phyloP scores from a whole-genome alignment of 2,329 filamentous ascomycete species.

The Trichophyton schoenleinii region DNA sequence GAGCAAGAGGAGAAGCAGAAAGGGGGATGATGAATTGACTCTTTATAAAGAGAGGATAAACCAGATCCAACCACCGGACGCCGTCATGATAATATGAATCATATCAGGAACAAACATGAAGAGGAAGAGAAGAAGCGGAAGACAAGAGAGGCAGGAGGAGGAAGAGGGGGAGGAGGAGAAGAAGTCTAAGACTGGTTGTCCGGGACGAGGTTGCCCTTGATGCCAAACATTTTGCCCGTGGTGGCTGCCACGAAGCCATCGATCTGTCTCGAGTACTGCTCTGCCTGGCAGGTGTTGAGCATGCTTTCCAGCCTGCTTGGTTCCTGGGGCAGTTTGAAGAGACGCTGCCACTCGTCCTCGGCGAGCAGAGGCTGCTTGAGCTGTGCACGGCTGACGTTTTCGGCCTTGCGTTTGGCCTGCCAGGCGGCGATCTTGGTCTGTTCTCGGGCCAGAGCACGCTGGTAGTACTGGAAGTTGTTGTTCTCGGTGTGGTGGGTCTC shows the following conservation, averaged over 20 bases:
- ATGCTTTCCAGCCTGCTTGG: conserved; percentile 86
- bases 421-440: conserved; percentile 93
- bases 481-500: conserved; percentile 97
- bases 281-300: conserved; percentile 88
- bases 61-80: not conserved
- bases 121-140: not conserved
- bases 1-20: not conserved
- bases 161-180: not conserved
- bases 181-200: conserved; percentile 32
- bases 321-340: conserved; percentile 96
- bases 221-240: conserved; percentile 95
- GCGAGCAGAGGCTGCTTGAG: conserved; percentile 82
- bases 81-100: not conserved
- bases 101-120: not conserved
- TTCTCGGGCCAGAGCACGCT: conserved; percentile 83
- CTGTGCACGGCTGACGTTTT: conserved; percentile 72
- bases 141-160: not conserved
- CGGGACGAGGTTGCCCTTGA: conserved; percentile 57
- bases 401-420: conserved; percentile 92
- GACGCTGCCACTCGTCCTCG: conserved; percentile 94
- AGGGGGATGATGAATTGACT: not conserved
- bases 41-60: not conserved
- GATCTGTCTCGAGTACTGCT: conserved; percentile 95
- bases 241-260: conserved; percentile 89
- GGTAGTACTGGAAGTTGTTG: conserved; percentile 98